A percentile compares a stretch with the other conserved stretches of the same genome.
phyloP scores from a whole-genome alignment of 805 yeast genomes.

The Metschnikowia kunwiensis region DNA sequence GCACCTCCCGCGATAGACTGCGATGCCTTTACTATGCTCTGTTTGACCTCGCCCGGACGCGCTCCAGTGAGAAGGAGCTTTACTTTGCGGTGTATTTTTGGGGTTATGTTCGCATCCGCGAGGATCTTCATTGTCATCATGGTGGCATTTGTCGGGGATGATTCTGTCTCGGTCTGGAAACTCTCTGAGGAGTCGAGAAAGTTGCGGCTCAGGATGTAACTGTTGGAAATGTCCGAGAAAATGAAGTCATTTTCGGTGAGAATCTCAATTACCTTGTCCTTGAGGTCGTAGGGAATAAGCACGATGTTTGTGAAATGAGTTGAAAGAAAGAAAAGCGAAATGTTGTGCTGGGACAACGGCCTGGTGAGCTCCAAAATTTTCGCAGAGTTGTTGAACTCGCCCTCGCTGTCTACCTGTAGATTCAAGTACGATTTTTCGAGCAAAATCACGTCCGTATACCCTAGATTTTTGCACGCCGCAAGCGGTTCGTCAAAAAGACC shows the following conservation, averaged over 20 bases:
- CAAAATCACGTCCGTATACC: slow-evolving; percentile 37
- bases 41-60: slow-evolving; percentile 45
- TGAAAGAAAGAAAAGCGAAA: slow-evolving; percentile 58
- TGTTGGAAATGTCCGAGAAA: slow-evolving; percentile 44
- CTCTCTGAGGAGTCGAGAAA: neutral
- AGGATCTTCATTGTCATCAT: slow-evolving; percentile 9
- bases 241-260: slow-evolving; percentile 42
- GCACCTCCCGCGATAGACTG: slow-evolving; percentile 31
- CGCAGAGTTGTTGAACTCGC: slow-evolving; percentile 47
- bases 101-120: slow-evolving; percentile 32
- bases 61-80: slow-evolving; percentile 57
- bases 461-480: slow-evolving; percentile 26
- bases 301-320: slow-evolving; percentile 65
- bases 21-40: slow-evolving; percentile 43
- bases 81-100: slow-evolving; percentile 38
- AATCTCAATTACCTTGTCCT: slow-evolving; percentile 44
- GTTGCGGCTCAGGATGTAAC: slow-evolving; percentile 29
- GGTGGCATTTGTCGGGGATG: neutral
- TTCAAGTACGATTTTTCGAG: slow-evolving; percentile 45
- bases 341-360: slow-evolving; percentile 55
- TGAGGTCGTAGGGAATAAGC: slow-evolving; percentile 48
- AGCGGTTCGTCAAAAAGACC: slow-evolving; percentile 41
- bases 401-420: slow-evolving; percentile 61
- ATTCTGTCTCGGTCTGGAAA: neutral
- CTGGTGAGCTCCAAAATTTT: slow-evolving; percentile 54